Evolutionary conservation across 208 protist genomes (phyloP).

Genomic region (Tetramitus jugosus): DNA sequence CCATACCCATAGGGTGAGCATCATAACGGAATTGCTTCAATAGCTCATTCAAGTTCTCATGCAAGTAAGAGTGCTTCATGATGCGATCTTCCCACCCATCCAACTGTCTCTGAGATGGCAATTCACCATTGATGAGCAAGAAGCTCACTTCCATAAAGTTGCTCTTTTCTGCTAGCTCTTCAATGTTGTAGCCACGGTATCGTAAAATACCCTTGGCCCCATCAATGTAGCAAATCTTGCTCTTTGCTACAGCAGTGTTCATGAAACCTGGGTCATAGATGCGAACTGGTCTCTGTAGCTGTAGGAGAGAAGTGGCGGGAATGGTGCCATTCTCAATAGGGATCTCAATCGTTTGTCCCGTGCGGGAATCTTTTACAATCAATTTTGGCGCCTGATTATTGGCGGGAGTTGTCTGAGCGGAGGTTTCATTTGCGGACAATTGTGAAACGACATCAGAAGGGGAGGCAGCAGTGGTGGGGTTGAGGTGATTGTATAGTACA

Average conservation of each 20-base stretch:
- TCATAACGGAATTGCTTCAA: slow-evolving; percentile 13
- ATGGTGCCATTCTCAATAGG: not conserved
- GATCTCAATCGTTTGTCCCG: slow-evolving; percentile 8
- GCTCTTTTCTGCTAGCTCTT: slow-evolving; percentile 17
- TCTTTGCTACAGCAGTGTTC: slow-evolving; percentile 11
- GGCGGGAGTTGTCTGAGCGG: too few relatives aligned
- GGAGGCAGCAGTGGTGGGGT: too few relatives aligned
- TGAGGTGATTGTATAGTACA: too few relatives aligned
- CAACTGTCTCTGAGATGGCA: slow-evolving; percentile 1
- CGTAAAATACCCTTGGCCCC: not conserved
- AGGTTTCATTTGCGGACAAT: too few relatives aligned
- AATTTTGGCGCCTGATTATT: too few relatives aligned
- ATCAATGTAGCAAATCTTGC: too few relatives aligned
- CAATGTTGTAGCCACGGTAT: slow-evolving; percentile 23
- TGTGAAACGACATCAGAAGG: too few relatives aligned
- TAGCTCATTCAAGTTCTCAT: not conserved
- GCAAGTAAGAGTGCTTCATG: slow-evolving; percentile 19
- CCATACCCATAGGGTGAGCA: slow-evolving; percentile 17
- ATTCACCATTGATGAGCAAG: slow-evolving; percentile 18
- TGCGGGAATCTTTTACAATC: slow-evolving; percentile 7
- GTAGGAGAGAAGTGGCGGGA: not conserved
- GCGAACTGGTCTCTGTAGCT: not conserved
- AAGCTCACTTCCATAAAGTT: slow-evolving; percentile 18
- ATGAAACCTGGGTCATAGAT: slow-evolving; percentile 24
- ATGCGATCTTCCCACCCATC: not conserved